Evolutionary conservation across 2,329 filamentous ascomycete species (phyloP), one percentile per base, ranked within the genome.

Genomic region (Periglandula ipomoeae): DNA sequence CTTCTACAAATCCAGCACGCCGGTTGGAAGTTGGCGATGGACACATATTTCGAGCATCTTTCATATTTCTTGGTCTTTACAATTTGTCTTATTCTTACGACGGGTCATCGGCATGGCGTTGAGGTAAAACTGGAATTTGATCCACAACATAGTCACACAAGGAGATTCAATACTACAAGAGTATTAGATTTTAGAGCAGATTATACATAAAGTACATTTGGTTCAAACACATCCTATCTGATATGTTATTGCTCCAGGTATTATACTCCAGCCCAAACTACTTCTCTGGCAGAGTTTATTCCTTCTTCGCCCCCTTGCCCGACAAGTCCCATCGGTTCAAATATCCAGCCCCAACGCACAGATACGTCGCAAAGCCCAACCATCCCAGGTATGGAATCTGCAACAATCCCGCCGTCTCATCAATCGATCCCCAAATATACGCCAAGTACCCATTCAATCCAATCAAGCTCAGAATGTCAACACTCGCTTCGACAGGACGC

Each of bases 281-380:
- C 26, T 10, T 4, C 15, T 17, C 9, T 10, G 17, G 11, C 8
- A 22, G 37, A 7, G 15, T 22, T 22, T 19, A 49, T 19, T 46
- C 46, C 37, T 20, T 52, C 51, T 59, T 58, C 13, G 32, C 43
- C 47, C 58, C 53, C 48, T 65, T 65, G 20, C 61, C 61, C 40
- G 62, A 62, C 50, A 85, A 68, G 55, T 79, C 74, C 85, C 85
- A 89, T 44, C 71, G 66, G 62, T 89, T 89, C 65, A 89, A 63
- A 54, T 83, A 71, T 1, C 84, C 82, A 3, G 82, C 75, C 0
- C 81, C 81, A 1, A 79, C 80, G 59, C 82, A 88, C 46, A 97
- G 71, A 62, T 96, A 97, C 0, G 86, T 89, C 27, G 89, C 90
- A 62, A 94, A 96, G 47, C 82, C 73, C 57, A 96, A 69, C 91